Evolutionary conservation across 2,329 filamentous ascomycete species (phyloP), one percentile per base, ranked within the genome.

Genomic region (Stagonosporopsis cucurbitacearum): DNA sequence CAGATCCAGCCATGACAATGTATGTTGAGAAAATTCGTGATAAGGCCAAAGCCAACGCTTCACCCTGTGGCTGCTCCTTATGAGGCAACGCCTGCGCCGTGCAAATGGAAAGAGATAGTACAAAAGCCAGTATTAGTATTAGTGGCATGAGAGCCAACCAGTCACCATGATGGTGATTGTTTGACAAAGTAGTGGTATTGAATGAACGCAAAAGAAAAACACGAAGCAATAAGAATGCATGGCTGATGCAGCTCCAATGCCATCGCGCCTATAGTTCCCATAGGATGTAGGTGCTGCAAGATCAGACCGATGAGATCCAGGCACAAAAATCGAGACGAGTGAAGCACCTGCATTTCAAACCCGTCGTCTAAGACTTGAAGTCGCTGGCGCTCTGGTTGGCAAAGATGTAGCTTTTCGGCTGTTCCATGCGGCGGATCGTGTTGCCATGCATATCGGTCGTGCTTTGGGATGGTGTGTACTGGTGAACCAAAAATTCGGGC

Each of bases 361-460:
- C 33, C 11, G 6, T 25, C 3, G 22, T 36, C 33, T 48, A 57
- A 5, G 54, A 52, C 35, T 50, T 60, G 61, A 80, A 81, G 60
- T 80, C 76, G 56, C 74, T 71, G 1, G 79, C 78, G 9, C 76
- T 76, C 53, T 79, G 77, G 44, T 81, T 81, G 41, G 78, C 77
- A 52, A 82, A 82, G 15, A 78, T 78, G 60, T 79, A 82, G 54
- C 72, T 79, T 67, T 80, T 81, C 2, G 75, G 62, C 57, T 73
- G 65, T n/a, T 68, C 65, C 22, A 66, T 60, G 28, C 66, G 66
- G n/a, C 68, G 69, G 32, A 69, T 54, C 12, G 70, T 43, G 12
- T 63, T 63, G 43, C 62, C 65, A 42, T 71, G 63, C 40, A 75
- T 48, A 42, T 67, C 78, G 25, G 42, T 46, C 4, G 72, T 59